phyloP scores from a whole-genome alignment of 1,284 basidiomycete species.

The Macrocystidia cucumis region DNA sequence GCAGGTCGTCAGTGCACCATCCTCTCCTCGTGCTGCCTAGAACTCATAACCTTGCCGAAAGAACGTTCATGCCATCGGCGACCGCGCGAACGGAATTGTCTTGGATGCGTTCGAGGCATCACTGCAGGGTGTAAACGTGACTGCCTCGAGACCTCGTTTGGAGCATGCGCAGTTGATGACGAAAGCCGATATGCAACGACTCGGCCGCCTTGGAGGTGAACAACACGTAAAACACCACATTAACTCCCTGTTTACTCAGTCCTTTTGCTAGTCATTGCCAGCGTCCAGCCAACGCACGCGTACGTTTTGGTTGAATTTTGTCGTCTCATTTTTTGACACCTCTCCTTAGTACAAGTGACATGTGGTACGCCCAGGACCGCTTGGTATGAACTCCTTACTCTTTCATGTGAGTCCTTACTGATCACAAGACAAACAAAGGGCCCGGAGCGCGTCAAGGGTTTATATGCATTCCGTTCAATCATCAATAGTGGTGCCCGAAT shows the following conservation, averaged over 20 bases:
- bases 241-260: too few species aligned
- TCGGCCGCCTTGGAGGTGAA: conserved; percentile 71
- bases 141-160: conserved; percentile 68
- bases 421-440: conserved; percentile 37
- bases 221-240: too few species aligned
- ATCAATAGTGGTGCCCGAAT: conserved; percentile 55
- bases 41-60: conserved; percentile 21
- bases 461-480: conserved; percentile 82
- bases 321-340: neutral
- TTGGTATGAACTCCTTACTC: conserved; percentile 38
- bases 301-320: conserved; percentile 27
- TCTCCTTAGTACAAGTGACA: conserved; percentile 70
- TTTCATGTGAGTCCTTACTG: conserved; percentile 4
- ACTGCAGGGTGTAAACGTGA: conserved; percentile 48
- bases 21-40: conserved; percentile 2
- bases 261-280: conserved; percentile 55
- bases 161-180: conserved; percentile 89
- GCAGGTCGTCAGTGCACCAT: conserved; percentile 59
- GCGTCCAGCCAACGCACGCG: conserved; percentile 88
- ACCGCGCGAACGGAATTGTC: conserved; percentile 81
- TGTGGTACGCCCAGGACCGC: conserved; percentile 84
- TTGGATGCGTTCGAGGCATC: conserved; percentile 76
- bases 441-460: conserved; percentile 72
- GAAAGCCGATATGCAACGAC: conserved; percentile 61
- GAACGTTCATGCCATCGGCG: conserved; percentile 91